phyloP scores from a whole-genome alignment of 2,329 filamentous ascomycete genomes.

The Alternaria consortialis region DNA sequence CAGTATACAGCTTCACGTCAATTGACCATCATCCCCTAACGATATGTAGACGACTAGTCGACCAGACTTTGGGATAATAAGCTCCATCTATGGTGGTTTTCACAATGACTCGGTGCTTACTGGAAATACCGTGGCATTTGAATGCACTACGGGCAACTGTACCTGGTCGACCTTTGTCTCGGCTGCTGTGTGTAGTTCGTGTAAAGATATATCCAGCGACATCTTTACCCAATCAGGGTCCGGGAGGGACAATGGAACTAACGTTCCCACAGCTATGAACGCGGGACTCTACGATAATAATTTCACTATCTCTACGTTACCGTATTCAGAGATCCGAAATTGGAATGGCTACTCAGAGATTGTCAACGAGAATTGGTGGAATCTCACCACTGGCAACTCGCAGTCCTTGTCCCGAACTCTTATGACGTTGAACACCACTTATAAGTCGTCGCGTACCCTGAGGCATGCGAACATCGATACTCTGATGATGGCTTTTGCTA shows the following conservation, averaged over 20 bases:
- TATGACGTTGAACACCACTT: neutral
- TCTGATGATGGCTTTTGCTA: constrained; percentile 4
- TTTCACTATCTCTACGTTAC: no score
- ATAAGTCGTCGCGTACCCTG: neutral
- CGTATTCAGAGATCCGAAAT: no score
- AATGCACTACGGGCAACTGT: constrained; percentile 20
- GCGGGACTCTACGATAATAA: no score
- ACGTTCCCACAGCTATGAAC: neutral
- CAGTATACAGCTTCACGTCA: no score
- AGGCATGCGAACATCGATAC: neutral
- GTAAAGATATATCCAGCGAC: constrained; percentile 11
- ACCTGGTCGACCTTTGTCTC: constrained; percentile 16
- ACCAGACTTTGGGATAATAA: constrained; percentile 20
- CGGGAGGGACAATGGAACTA: neutral
- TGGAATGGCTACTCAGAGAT: no score
- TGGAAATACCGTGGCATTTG: neutral
- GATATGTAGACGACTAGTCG: neutral
- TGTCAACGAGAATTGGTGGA: no score
- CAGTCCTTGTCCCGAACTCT: neutral
- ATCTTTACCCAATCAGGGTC: no score
- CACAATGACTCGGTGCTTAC: constrained; percentile 1
- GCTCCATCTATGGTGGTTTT: constrained; percentile 20
- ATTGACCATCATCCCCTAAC: no score
- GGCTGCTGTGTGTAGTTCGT: constrained; percentile 18
- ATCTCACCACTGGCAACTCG: no score